Base-by-base conservation (phyloP, 805 yeast species). In the Nakazawaea peltata region DNA sequence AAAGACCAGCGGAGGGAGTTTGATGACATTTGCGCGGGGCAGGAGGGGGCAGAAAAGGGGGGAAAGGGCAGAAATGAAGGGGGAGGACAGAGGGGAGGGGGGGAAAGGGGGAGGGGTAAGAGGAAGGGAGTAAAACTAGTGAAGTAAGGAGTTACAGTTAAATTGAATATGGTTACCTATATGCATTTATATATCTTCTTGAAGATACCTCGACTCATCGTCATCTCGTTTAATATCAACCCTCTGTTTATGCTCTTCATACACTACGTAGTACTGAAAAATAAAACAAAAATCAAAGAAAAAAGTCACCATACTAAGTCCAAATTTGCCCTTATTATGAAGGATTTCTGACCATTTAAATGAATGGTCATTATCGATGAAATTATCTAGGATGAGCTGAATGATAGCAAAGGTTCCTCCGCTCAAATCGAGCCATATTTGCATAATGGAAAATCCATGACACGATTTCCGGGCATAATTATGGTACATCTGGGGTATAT, bases 401-500 rank as follows among this genome's bases (percentile, higher is more conserved):
- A 44, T 14, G 14, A 61, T 36, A 5, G 69, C 57, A 34, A 64
- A 56, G 4, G 56, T 17, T 14, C 68, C 62, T 2, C 77, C 77
- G 3, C 51, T 31, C 7, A 67, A 46, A 45, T 70, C 77, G 14
- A 66, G 50, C 17, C 47, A 34, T 5, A 66, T 56, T 26, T 66
- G 64, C 12, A 51, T 36, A 26, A 56, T 59, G 4, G 74, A 63
- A 39, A 66, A 61, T 1, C 77, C 77, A 41, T 52, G 55, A 49
- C 70, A 65, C 6, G 71, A 62, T 28, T 53, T 50, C 22, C 76
- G 57, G 32, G 49, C 44, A 33, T 47, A 47, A 43, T 69, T 69
- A 49, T 60, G 59, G 24, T 53, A 36, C 3, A 69, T 61, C 44
- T 70, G 77, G 1, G 77, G 77, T 19, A 82, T 56, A 43, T 70